Evolutionary conservation across 139 green algal species (phyloP).

Genomic region (Chlamydomonas sp.): DNA sequence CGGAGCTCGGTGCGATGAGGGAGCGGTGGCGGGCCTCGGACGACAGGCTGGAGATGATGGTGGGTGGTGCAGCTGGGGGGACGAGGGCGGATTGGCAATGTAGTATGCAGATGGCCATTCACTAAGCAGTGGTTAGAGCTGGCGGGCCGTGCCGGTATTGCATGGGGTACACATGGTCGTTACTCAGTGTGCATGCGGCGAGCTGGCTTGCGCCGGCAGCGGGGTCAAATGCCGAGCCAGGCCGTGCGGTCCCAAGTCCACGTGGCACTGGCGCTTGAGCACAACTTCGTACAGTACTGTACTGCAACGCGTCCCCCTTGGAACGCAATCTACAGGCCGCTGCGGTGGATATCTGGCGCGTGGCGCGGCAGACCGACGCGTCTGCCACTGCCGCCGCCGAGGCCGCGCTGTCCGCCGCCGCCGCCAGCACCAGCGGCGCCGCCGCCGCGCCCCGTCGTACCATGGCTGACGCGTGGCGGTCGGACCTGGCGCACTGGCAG

Average conservation of each 20-base stretch:
- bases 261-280: too few relatives aligned
- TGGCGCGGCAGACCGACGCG: not conserved
- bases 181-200: too few relatives aligned
- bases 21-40: not conserved
- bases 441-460: not conserved
- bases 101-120: too few relatives aligned
- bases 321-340: not conserved
- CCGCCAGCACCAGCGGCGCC: not conserved
- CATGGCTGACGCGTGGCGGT: not conserved
- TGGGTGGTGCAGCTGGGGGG: not conserved
- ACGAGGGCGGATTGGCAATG: too few relatives aligned
- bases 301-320: not conserved
- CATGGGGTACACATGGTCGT: too few relatives aligned
- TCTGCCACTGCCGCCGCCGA: not conserved
- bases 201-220: too few relatives aligned
- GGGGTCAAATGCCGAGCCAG: too few relatives aligned
- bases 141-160: too few relatives aligned
- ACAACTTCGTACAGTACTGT: too few relatives aligned
- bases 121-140: too few relatives aligned
- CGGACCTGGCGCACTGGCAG: slow-evolving; percentile 8
- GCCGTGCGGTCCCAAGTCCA: too few relatives aligned
- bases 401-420: not conserved
- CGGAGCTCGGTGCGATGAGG: not conserved
- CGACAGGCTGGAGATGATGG: not conserved
- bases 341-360: not conserved